phyloP scores from a whole-genome alignment of 768 basidiomycete species.

The Lactarius pseudohatsudake region DNA sequence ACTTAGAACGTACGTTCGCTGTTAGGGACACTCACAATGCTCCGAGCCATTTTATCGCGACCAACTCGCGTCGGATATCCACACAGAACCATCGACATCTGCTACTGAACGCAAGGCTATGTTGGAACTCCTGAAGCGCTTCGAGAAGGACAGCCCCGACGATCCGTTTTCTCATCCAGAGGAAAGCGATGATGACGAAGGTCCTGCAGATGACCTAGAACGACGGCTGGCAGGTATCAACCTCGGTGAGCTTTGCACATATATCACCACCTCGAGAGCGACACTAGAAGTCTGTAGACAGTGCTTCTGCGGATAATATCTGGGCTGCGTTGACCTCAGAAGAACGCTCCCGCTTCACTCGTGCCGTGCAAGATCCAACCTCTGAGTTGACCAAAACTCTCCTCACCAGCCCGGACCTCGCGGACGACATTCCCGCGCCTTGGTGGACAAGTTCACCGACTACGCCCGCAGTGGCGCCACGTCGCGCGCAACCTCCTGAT shows the following conservation, averaged over 20 bases:
- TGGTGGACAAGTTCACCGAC: constrained; percentile 59
- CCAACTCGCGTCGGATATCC: constrained; percentile 66
- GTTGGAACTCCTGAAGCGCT: constrained; percentile 66
- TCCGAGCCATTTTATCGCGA: constrained; percentile 82
- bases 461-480: not conserved
- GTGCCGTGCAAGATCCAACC: constrained; percentile 58
- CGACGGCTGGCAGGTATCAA: constrained; percentile 56
- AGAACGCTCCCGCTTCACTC: constrained; percentile 61
- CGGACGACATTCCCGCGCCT: constrained; percentile 50
- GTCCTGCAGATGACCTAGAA: constrained; percentile 36
- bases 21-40: constrained; percentile 64
- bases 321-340: constrained; percentile 61
- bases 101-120: constrained; percentile 61
- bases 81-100: constrained; percentile 52
- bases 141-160: constrained; percentile 59
- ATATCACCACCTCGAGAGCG: not conserved
- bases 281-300: constrained; percentile 41
- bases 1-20: not conserved
- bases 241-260: constrained; percentile 47
- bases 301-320: constrained; percentile 53
- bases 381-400: constrained; percentile 60
- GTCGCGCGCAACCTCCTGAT: constrained; percentile 43
- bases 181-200: constrained; percentile 39
- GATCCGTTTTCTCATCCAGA: constrained; percentile 39
- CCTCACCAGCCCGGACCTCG: constrained; percentile 56